Conservation (phyloP, 768 basidiomycete genomes). For the Lactifluus volemus region DNA sequence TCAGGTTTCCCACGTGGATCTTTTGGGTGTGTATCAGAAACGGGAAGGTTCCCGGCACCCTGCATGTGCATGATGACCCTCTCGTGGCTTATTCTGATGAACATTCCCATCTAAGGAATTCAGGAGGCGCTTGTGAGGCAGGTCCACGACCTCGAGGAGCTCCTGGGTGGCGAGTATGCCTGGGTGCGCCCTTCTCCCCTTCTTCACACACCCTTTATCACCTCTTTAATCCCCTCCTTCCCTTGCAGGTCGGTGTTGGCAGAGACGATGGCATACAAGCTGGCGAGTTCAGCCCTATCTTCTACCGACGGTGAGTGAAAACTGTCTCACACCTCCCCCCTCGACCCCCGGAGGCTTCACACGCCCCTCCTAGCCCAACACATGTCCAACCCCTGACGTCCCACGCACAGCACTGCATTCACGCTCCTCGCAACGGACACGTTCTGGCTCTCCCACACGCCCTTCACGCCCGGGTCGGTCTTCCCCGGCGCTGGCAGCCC, state of each 20-base stretch:
- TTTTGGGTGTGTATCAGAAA: constrained; percentile 30
- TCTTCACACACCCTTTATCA: background rate
- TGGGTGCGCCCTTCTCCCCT: constrained; percentile 32
- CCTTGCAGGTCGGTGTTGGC: constrained; percentile 48
- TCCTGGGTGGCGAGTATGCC: constrained; percentile 47
- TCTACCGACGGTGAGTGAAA: constrained; percentile 39
- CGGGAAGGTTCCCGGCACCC: too few species aligned
- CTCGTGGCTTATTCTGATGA: background rate
- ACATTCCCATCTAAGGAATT: constrained; percentile 29
- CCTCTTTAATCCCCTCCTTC: background rate
- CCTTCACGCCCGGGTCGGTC: constrained; percentile 37
- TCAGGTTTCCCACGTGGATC: constrained; percentile 30
- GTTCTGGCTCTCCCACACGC: constrained; percentile 52
- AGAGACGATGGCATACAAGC: constrained; percentile 46
- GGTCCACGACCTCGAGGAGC: constrained; percentile 43
- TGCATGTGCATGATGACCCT: background rate
- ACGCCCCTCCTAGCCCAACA: background rate
- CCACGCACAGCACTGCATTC: constrained; percentile 26
- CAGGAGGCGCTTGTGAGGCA: constrained; percentile 50
- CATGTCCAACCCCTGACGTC: background rate
- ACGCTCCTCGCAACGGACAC: constrained; percentile 35
- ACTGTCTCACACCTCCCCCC: background rate
- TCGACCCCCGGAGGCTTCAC: background rate
- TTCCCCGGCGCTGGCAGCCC: constrained; percentile 44
- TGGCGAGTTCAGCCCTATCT: constrained; percentile 58